phyloP scores from a whole-genome alignment of 1,284 basidiomycete species.

The Salmacisia buchloeana region DNA sequence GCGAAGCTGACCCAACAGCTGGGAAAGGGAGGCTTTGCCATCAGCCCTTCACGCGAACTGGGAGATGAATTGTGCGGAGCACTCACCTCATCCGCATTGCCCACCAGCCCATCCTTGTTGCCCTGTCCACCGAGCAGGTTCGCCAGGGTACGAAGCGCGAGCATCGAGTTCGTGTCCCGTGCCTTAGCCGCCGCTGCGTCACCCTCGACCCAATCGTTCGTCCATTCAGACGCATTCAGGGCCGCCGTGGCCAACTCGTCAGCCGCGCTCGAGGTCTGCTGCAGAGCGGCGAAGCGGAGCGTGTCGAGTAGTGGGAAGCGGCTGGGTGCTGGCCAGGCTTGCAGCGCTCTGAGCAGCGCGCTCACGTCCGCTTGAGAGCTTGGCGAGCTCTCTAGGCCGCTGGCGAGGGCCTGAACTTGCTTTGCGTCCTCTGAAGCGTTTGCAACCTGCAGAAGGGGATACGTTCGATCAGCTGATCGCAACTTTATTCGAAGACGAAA shows the following conservation, averaged over 20 bases:
- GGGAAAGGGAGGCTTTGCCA: background rate
- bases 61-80: no score
- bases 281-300: conserved; percentile 68
- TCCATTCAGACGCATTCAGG: conserved; percentile 68
- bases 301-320: conserved; percentile 90
- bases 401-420: background rate
- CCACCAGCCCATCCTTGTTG: conserved; percentile 40
- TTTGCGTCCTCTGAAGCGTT: background rate
- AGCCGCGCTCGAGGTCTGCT: conserved; percentile 55
- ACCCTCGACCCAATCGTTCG: conserved; percentile 54
- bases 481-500: background rate
- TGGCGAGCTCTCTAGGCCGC: background rate
- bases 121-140: conserved; percentile 62
- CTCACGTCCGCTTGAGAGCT: conserved; percentile 16
- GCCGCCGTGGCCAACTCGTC: conserved; percentile 61
- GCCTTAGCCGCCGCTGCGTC: conserved; percentile 56
- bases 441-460: no score
- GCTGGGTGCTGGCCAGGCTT: conserved; percentile 71
- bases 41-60: background rate
- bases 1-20: conserved; percentile 17
- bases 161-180: conserved; percentile 75
- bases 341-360: conserved; percentile 56
- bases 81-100: conserved; percentile 52
- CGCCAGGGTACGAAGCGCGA: conserved; percentile 74
- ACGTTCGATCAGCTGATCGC: no score